Percentiles rank a stretch among this genome's conserved stretches.
Conservation (phyloP, 148 eudicot species). For the Polygonum aviculare region DNA sequence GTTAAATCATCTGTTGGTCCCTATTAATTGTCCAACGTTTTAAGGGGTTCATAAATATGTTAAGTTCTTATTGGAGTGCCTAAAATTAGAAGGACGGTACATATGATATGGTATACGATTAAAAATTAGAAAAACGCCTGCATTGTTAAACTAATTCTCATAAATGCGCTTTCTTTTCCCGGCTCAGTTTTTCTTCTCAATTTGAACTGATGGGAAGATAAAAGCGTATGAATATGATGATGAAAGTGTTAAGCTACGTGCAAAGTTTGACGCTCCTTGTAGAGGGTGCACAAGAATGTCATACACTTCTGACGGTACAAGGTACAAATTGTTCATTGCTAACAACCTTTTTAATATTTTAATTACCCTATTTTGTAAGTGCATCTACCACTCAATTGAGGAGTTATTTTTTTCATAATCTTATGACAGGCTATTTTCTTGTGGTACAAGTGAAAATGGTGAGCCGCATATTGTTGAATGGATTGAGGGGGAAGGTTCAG, state of each 20-base stretch:
- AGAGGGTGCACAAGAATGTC: conserved; percentile 85
- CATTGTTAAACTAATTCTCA: too few relatives aligned
- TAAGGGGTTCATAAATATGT: too few relatives aligned
- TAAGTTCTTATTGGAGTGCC: too few relatives aligned
- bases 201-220: conserved; percentile 79
- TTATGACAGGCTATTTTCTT: conserved; percentile 62
- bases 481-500: conserved; percentile 87
- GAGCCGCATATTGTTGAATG: conserved; percentile 86
- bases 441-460: conserved; percentile 81
- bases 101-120: too few relatives aligned
- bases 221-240: conserved; percentile 91
- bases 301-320: conserved; percentile 80
- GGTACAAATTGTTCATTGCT: conserved; percentile 23
- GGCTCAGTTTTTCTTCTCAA: conserved; percentile 72
- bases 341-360: not conserved
- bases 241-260: conserved; percentile 45
- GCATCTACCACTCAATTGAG: not conserved
- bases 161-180: not conserved
- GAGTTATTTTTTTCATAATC: conserved; percentile 5
- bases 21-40: too few relatives aligned
- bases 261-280: conserved; percentile 82
- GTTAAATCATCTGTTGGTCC: too few relatives aligned
- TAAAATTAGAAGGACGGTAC: too few relatives aligned
- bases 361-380: not conserved
- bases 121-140: too few relatives aligned